These are phyloP conservation scores for Paramarasmius palmivorus DNA, from an alignment of 1,284 basidiomycete genomes.

Conservation along the genomic window DNA sequence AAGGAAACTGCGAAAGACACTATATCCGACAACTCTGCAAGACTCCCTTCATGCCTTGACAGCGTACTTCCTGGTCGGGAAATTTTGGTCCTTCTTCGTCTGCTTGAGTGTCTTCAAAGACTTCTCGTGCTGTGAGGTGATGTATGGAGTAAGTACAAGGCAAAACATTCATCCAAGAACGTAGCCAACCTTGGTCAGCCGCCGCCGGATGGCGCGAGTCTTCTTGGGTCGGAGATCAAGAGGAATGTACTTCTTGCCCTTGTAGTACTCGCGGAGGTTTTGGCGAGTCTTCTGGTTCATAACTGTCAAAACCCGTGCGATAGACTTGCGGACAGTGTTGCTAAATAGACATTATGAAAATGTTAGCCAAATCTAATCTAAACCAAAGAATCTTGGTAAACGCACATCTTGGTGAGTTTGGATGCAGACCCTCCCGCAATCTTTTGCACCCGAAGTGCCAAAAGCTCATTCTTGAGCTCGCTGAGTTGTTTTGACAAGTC, in stretches of 20 bases:
- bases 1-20: constrained; percentile 28
- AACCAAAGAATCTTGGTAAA: constrained; percentile 18
- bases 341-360: constrained; percentile 48
- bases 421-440: constrained; percentile 94
- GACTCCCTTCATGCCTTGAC: constrained; percentile 69
- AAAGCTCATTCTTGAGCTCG: constrained; percentile 96
- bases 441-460: constrained; percentile 95
- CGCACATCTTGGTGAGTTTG: constrained; percentile 98
- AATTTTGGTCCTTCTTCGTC: constrained; percentile 92
- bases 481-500: constrained; percentile 94
- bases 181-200: constrained; percentile 80
- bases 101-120: constrained; percentile 87
- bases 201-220: constrained; percentile 97
- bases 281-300: constrained; percentile 98
- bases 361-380: constrained; percentile 11
- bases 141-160: constrained; percentile 17
- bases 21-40: constrained; percentile 19
- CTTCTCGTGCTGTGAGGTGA: constrained; percentile 81
- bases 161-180: background rate
- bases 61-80: constrained; percentile 84
- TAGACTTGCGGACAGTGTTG: constrained; percentile 96
- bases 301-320: constrained; percentile 97
- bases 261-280: constrained; percentile 98
- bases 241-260: constrained; percentile 94
- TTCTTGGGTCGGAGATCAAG: constrained; percentile 98